Evolutionary conservation across 768 basidiomycete species (phyloP).

Genomic region (Paxillus involutus): DNA sequence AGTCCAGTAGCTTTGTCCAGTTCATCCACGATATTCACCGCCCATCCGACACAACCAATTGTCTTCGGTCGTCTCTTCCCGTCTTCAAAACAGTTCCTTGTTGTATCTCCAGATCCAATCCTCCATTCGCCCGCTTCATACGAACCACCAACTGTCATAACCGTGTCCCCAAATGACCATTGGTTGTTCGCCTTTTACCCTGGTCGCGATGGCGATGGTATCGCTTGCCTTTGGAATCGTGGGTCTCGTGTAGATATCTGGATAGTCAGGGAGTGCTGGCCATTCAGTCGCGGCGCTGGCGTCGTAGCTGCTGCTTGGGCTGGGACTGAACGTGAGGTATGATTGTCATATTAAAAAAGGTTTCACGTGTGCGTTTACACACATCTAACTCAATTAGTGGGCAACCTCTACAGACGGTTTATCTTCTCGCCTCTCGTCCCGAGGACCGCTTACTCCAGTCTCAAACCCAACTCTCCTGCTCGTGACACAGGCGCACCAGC

Average conservation of each 20-base stretch:
- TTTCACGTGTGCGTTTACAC: not conserved
- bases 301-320: conserved; percentile 67
- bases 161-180: conserved; percentile 54
- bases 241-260: conserved; percentile 62
- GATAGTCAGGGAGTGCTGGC: conserved; percentile 58
- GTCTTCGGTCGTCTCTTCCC: conserved; percentile 67
- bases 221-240: conserved; percentile 66
- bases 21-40: conserved; percentile 66
- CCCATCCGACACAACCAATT: conserved; percentile 61
- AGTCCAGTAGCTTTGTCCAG: conserved; percentile 75
- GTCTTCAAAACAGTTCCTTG: conserved; percentile 61
- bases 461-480: conserved; percentile 57
- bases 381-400: conserved; percentile 47
- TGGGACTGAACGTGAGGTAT: conserved; percentile 59
- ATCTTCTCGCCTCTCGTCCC: conserved; percentile 53
- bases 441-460: conserved; percentile 56
- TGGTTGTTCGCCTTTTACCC: conserved; percentile 81
- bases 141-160: conserved; percentile 62
- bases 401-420: conserved; percentile 41
- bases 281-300: conserved; percentile 48
- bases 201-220: conserved; percentile 51
- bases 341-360: not conserved
- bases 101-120: conserved; percentile 55
- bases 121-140: conserved; percentile 47
- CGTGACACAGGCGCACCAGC: conserved; percentile 61